These are phyloP conservation scores for Kwoniella sp. DNA, from an alignment of 768 basidiomycete genomes.

Conservation along the genomic window DNA sequence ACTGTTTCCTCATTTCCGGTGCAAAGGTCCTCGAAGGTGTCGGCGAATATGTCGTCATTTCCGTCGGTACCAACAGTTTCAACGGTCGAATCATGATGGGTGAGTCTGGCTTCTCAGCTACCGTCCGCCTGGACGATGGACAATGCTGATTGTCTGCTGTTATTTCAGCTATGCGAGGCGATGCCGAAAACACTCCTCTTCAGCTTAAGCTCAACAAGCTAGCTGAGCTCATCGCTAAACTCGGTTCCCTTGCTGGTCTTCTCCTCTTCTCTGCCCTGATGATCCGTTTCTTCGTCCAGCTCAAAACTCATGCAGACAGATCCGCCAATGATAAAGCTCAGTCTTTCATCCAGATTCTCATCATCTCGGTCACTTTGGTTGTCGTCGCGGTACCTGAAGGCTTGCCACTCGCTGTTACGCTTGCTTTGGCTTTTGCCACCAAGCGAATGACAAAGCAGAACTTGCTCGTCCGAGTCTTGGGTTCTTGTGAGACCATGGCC, in stretches of 20 bases:
- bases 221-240: constrained; percentile 93
- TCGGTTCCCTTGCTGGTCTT: constrained; percentile 79
- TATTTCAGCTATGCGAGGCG: constrained; percentile 75
- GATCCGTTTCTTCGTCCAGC: constrained; percentile 92
- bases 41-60: constrained; percentile 86
- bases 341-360: constrained; percentile 86
- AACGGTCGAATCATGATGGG: constrained; percentile 98
- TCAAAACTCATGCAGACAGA: constrained; percentile 67
- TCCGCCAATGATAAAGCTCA: constrained; percentile 81
- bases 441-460: constrained; percentile 98
- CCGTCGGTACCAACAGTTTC: constrained; percentile 89
- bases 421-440: constrained; percentile 95
- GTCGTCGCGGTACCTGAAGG: constrained; percentile 90
- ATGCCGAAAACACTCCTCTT: constrained; percentile 84
- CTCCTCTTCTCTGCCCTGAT: constrained; percentile 79
- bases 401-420: constrained; percentile 90
- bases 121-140: too few species aligned
- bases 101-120: too few species aligned
- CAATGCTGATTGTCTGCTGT: neutral
- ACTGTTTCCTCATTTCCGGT: constrained; percentile 90
- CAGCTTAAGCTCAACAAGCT: constrained; percentile 89
- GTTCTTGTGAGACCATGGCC: constrained; percentile 98
- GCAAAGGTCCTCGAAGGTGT: constrained; percentile 93
- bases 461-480: constrained; percentile 89
- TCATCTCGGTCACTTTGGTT: constrained; percentile 89